Evolutionary conservation across 1,139 yeast species (phyloP).

Genomic region (Dujonia santamariae): DNA sequence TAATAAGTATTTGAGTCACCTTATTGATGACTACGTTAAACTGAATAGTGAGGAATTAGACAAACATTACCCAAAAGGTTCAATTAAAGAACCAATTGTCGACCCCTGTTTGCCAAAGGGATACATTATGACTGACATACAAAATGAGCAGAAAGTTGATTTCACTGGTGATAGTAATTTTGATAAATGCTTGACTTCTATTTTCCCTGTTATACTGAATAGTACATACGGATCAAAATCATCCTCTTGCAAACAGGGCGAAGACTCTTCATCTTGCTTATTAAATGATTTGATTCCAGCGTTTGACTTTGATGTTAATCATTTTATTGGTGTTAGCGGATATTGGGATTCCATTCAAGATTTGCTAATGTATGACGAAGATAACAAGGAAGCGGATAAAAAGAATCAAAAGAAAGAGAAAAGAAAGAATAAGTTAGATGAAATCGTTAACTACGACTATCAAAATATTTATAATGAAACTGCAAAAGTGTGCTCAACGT

Average conservation of each 20-base stretch:
- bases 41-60: slow-evolving; percentile 13
- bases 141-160: slow-evolving; percentile 23
- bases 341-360: slow-evolving; percentile 71
- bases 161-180: slow-evolving; percentile 62
- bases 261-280: slow-evolving; percentile 46
- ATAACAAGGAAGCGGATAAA: neutral
- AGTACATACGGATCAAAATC: slow-evolving; percentile 22
- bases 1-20: slow-evolving; percentile 39
- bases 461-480: slow-evolving; percentile 42
- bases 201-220: slow-evolving; percentile 52
- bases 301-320: slow-evolving; percentile 64
- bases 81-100: slow-evolving; percentile 23
- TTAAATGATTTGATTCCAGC: slow-evolving; percentile 56
- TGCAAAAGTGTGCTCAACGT: slow-evolving; percentile 41
- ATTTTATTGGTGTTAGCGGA: slow-evolving; percentile 78
- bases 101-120: slow-evolving; percentile 69
- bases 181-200: slow-evolving; percentile 47
- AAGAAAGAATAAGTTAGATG: slow-evolving; percentile 14
- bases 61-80: slow-evolving; percentile 7
- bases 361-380: slow-evolving; percentile 29
- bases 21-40: slow-evolving; percentile 25
- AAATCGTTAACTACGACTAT: slow-evolving; percentile 30
- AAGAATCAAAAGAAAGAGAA: slow-evolving; percentile 8
- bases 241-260: slow-evolving; percentile 23
- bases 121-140: slow-evolving; percentile 21